Evolutionary conservation across 805 yeast genomes (phyloP), one percentile per base, ranked within the genome.

Genomic region (Candida vaughaniae): DNA sequence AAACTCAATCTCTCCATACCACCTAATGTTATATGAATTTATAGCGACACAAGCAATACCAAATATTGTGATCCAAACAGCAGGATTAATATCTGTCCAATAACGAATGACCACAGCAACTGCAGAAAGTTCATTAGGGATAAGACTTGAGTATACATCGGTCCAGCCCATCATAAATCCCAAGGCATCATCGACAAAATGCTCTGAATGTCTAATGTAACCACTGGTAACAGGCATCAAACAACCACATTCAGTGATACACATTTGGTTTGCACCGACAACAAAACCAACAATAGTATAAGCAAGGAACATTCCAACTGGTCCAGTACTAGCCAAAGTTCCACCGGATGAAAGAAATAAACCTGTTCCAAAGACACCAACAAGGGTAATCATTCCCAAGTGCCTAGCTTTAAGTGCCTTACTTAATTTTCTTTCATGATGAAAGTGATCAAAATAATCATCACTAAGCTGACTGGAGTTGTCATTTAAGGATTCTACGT

Each of bases 281-380:
- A 53, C 63, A 6, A 51, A 41, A 16, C 80, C 82, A 41, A 77
- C 67, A 37, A 77, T 53, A 6, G 64, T 43, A 45, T 71, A 78
- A 33, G 75, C 69, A 29, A 78, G 58, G 29, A 78, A 55, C 50
- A 77, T 54, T 3, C 80, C 68, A 4, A 73, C 77, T 9, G 48
- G 49, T 5, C 58, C 58, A 17, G 77, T 79, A 8, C 46, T 58
- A 19, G 66, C 62, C 35, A 78, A 59, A 8, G 79, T 64, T 27
- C 65, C 66, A 15, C 81, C 80, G 0, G 76, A 62, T 25, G 79
- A 75, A 23, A 79, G 62, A 52, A 76, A 79, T 22, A 80, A 59
- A 48, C 85, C 85, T 20, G 73, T 68, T 38, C 73, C 75, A 45
- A 69, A 57, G 9, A 53, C 50, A 16, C 55, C 53, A 10, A 49